Percentiles rank a stretch among this genome's conserved stretches.
Conservation (phyloP, 345 rosid species). For the Barbarea vulgaris region DNA sequence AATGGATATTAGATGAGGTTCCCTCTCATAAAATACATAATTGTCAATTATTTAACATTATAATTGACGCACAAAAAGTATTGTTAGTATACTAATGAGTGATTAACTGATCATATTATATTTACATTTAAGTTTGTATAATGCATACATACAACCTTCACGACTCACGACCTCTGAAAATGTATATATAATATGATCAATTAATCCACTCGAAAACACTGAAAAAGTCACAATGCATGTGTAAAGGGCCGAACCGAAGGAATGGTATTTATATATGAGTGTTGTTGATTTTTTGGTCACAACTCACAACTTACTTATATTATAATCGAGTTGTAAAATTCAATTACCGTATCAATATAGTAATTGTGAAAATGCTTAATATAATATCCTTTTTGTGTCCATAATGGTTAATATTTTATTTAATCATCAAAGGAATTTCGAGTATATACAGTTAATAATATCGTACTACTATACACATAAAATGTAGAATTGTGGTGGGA, state of each 20-base stretch:
- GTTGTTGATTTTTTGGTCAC: too few relatives aligned
- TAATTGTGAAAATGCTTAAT: too few relatives aligned
- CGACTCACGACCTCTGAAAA: neutral
- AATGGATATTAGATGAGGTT: conserved; percentile 14
- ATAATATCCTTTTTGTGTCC: neutral
- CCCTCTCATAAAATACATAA: neutral
- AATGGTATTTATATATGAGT: neutral
- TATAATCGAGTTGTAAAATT: too few relatives aligned
- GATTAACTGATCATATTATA: neutral
- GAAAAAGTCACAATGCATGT: too few relatives aligned
- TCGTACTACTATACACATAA: neutral
- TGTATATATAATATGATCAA: too few relatives aligned
- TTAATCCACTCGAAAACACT: too few relatives aligned
- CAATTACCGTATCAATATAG: neutral
- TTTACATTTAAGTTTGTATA: neutral
- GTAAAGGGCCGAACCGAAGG: too few relatives aligned
- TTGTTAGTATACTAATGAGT: neutral
- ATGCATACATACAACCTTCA: neutral
- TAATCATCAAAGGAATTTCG: too few relatives aligned
- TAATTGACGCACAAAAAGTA: neutral
- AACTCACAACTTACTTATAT: too few relatives aligned
- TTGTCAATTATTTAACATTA: neutral
- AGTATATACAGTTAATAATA: neutral
- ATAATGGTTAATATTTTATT: neutral
- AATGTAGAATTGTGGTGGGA: neutral